phyloP scores from a whole-genome alignment of 169 alveolate species.

The Eimeria mitis region DNA sequence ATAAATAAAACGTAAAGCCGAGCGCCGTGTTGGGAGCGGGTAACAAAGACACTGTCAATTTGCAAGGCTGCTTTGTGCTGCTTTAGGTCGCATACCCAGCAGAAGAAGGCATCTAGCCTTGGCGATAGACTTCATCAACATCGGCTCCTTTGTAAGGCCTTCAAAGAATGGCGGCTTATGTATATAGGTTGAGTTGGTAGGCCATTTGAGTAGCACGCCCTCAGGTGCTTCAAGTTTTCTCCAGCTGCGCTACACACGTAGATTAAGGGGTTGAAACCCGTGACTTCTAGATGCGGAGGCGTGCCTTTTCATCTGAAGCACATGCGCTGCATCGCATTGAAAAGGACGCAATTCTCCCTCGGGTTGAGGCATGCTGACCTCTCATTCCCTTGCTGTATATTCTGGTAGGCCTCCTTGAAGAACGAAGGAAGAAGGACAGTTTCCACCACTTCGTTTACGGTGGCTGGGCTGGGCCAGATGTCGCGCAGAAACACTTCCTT shows the following conservation, averaged over 20 bases:
- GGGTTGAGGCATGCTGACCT: constrained; percentile 29
- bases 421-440: constrained; percentile 94
- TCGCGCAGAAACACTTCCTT: constrained; percentile 94
- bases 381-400: constrained; percentile 94
- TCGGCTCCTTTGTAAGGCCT: constrained; percentile 81
- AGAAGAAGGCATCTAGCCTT: constrained; percentile 86
- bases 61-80: neutral
- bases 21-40: neutral
- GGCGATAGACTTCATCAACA: constrained; percentile 38
- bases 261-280: neutral
- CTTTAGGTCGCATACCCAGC: constrained; percentile 59
- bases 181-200: constrained; percentile 95
- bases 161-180: constrained; percentile 88
- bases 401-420: constrained; percentile 94
- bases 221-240: constrained; percentile 92
- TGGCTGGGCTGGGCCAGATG: constrained; percentile 95
- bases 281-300: neutral
- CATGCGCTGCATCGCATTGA: neutral
- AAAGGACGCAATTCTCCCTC: neutral
- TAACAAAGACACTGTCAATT: neutral
- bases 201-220: constrained; percentile 96
- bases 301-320: neutral
- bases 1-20: neutral
- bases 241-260: constrained; percentile 88
- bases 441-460: constrained; percentile 89